phyloP scores from a whole-genome alignment of 2,329 filamentous ascomycete genomes.

The Sporothrix mexicana region DNA sequence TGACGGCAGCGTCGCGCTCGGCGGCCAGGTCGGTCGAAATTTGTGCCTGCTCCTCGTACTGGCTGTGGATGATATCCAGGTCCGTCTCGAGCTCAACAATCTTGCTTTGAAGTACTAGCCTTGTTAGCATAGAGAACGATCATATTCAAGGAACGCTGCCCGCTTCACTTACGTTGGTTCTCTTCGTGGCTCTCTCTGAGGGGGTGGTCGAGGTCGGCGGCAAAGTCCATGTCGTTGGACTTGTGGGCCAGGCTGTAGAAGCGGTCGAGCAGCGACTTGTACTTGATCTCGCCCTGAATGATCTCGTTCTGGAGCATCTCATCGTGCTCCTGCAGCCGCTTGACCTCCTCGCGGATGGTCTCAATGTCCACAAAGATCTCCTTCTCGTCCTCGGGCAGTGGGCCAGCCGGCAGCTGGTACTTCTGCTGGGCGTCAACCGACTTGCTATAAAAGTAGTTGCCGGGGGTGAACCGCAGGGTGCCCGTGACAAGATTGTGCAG shows the following conservation, averaged over 20 bases:
- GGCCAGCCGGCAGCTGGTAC: conserved; percentile 34
- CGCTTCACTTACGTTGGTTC: conserved; percentile 33
- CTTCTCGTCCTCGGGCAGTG: conserved; percentile 37
- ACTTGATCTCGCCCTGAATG: conserved; percentile 38
- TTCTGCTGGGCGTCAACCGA: conserved; percentile 24
- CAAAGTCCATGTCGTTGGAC: conserved; percentile 31
- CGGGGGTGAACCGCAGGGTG: conserved; percentile 37
- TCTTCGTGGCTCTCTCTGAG: conserved; percentile 33
- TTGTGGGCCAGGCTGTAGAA: conserved; percentile 35
- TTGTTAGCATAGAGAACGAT: not conserved
- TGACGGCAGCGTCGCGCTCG: conserved; percentile 34
- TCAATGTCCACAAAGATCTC: conserved; percentile 45
- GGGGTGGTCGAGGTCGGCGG: conserved; percentile 28
- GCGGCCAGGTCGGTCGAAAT: conserved; percentile 10
- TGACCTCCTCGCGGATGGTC: conserved; percentile 44
- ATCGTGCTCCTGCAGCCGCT: conserved; percentile 39
- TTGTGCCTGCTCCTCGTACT: conserved; percentile 33
- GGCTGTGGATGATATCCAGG: conserved; percentile 33
- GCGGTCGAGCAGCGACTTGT: conserved; percentile 36
- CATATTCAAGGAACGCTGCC: not conserved
- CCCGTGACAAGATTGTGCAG: conserved; percentile 39
- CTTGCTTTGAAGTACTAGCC: conserved; percentile 30
- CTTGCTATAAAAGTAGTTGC: conserved; percentile 34
- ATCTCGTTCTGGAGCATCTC: conserved; percentile 41
- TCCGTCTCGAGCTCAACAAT: conserved; percentile 36